Evolutionary conservation across 2,329 filamentous ascomycete species (phyloP).

Genomic region (Annulohypoxylon truncatum): DNA sequence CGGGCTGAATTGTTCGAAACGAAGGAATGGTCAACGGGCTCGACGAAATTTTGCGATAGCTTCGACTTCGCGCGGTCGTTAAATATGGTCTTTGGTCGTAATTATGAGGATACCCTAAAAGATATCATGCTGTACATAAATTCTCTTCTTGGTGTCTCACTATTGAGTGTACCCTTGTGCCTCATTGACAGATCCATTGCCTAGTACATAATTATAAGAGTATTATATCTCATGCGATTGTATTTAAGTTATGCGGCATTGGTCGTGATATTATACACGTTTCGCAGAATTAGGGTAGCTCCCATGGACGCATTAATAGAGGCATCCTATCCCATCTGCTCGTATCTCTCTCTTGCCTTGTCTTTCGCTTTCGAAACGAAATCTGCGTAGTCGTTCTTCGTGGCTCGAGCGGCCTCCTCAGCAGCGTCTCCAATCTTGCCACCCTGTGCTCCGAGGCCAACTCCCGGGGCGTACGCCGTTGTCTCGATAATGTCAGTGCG

Average conservation of each 20-base stretch:
- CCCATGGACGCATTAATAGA: background rate
- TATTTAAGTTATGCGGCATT: background rate
- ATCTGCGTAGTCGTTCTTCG: slow-evolving; percentile 68
- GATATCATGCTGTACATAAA: slow-evolving; percentile 6
- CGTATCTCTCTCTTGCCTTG: slow-evolving; percentile 73
- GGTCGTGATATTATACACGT: background rate
- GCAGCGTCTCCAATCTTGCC: slow-evolving; percentile 76
- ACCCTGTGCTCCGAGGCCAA: slow-evolving; percentile 76
- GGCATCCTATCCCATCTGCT: slow-evolving; percentile 58
- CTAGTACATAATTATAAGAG: background rate
- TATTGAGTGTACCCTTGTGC: background rate
- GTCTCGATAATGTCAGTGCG: slow-evolving; percentile 73
- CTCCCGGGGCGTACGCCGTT: slow-evolving; percentile 73
- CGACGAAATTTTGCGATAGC: background rate
- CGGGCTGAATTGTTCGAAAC: background rate
- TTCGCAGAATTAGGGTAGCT: background rate
- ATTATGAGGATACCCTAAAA: slow-evolving; percentile 10
- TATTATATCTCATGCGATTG: background rate
- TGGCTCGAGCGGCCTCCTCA: slow-evolving; percentile 71
- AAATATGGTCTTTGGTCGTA: background rate
- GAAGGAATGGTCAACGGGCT: background rate
- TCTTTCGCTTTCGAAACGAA: slow-evolving; percentile 75
- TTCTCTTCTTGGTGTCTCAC: background rate
- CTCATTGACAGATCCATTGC: background rate
- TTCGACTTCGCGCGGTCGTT: background rate